Base-by-base conservation (phyloP, 176 grass and related monocot species). In the Avena sativa region DNA sequence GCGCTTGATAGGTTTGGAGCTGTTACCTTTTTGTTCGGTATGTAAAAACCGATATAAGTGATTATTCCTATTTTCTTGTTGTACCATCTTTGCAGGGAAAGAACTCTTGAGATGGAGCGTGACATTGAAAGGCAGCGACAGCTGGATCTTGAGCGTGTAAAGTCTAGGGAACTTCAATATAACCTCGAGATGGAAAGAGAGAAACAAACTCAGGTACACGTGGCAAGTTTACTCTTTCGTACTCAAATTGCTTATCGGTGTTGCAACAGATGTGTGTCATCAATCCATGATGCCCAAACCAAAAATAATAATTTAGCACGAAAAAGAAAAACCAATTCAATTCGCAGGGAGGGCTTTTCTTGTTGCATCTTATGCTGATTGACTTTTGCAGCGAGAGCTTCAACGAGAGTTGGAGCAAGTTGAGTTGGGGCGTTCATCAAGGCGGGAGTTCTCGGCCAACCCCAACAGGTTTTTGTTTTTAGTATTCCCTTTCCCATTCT, bases 151-250 rank as follows among this genome's bases (percentile, higher is more conserved):
- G 96, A 98, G 88, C 93, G 92, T 92, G 88, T 56, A 12, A 98
- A 88, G 77, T 95, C 96, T 23, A 90, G 96, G 83, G 96, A 95
- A 84, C 79, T 98, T 63, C 96, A 95, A 82, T 90, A 92, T 56
- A 98, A 92, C 60, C 90, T 95, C 49, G 93, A 98, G 81, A 86
- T 94, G 88, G 96, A 98, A 88, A 98, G 91, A 61, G 93, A 98
- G 76, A 98, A 89, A 81, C 89, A 92, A 86, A 94, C 79, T 84
- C 96, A 98, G 91, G 96, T 98, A 90, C 16, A 81, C 62, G 4
- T 30, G 34, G 16, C 13, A 57, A 48, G 71, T 51, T 57, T 75
- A 60, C 66, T 74, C 21, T 63, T 78, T 71, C 4, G 2, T 17
- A 53, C 66, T 65, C 48, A 11, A 62, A 53, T 71, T 50, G 78